Evolutionary conservation across 1,284 basidiomycete species (phyloP), one percentile per base, ranked within the genome.

Genomic region (Schizopora paradoxa): DNA sequence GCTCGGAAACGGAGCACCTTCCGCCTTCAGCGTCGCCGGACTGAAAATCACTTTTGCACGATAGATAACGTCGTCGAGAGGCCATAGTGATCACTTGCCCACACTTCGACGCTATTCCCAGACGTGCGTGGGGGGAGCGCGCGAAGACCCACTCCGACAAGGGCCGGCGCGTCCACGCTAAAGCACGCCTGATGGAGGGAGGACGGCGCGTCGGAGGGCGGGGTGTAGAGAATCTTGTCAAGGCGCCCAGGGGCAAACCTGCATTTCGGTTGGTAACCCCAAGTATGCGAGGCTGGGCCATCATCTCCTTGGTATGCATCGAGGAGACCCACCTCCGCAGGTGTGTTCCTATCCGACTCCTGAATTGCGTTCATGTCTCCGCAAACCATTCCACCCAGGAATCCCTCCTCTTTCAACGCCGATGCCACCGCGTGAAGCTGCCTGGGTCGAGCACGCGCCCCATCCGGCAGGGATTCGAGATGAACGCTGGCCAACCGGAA

Each of bases 321-420:
- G 41, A 46, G 42, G 55, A 86, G 56, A 27, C 74, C 74, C 0
- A 72, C 63, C 4, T 66, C 59, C 28, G 56, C 60, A 11, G 72
- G 67, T 25, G 76, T 61, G 19, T 46, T 51, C 36, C 51, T 51
- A 47, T 85, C 82, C 13, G 61, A 59, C 0, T 63, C 54, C 10
- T 62, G 64, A 43, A 85, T 77, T 35, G 77, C 68, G 53, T 86
- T 86, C 79, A 86, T 82, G 54, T 86, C 83, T 0, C 83, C 83
- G 0, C 70, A 72, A 31, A 84, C 71, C 1, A 86, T 51, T 0
- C 81, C 84, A 0, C 76, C 81, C 21, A 67, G 58, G 10, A 79
- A 58, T 0, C 64, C 67, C 13, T 65, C 54, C 40, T 69, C 66
- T 51, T 66, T 68, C 53, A 83, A 54, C 56, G 74, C 58, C 23